phyloP scores from a whole-genome alignment of 2,329 filamentous ascomycete genomes.

The Xylaria sp. region DNA sequence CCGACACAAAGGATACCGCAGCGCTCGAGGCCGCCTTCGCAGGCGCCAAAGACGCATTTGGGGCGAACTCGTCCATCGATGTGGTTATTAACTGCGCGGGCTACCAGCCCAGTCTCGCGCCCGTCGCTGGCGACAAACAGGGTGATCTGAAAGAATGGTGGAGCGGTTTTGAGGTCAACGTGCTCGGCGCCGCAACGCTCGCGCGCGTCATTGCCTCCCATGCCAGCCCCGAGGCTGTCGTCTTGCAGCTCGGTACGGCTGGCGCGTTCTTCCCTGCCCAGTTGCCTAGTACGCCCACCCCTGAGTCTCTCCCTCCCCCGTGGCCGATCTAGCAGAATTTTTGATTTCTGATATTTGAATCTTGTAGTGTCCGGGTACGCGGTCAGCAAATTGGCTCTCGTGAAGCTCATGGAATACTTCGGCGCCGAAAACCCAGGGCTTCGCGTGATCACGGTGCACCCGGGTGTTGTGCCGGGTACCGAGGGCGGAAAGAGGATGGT shows the following conservation, averaged over 20 bases:
- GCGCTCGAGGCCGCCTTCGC: slow-evolving; percentile 5
- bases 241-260: slow-evolving; percentile 37
- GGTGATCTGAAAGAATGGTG: slow-evolving; percentile 33
- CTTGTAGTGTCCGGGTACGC: slow-evolving; percentile 51
- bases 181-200: slow-evolving; percentile 35
- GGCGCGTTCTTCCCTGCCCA: slow-evolving; percentile 46
- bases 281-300: slow-evolving; percentile 44
- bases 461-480: slow-evolving; percentile 37
- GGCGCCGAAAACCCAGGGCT: slow-evolving; percentile 40
- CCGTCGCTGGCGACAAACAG: slow-evolving; percentile 11
- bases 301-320: neutral
- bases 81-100: slow-evolving; percentile 37
- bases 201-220: slow-evolving; percentile 27
- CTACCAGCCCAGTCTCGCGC: slow-evolving; percentile 23
- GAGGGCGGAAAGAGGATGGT: slow-evolving; percentile 38
- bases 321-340: neutral
- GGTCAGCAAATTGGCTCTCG: slow-evolving; percentile 41
- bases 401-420: slow-evolving; percentile 43
- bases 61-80: slow-evolving; percentile 21
- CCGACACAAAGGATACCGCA: neutral
- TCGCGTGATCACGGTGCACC: slow-evolving; percentile 39
- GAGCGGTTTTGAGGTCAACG: slow-evolving; percentile 39
- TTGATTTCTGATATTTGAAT: neutral
- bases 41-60: neutral
- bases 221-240: slow-evolving; percentile 26